A percentile compares a stretch with the other conserved stretches of the same genome.
These are phyloP conservation scores for Trypanosoma avium DNA, from an alignment of 208 protist genomes.

Conservation along the genomic window DNA sequence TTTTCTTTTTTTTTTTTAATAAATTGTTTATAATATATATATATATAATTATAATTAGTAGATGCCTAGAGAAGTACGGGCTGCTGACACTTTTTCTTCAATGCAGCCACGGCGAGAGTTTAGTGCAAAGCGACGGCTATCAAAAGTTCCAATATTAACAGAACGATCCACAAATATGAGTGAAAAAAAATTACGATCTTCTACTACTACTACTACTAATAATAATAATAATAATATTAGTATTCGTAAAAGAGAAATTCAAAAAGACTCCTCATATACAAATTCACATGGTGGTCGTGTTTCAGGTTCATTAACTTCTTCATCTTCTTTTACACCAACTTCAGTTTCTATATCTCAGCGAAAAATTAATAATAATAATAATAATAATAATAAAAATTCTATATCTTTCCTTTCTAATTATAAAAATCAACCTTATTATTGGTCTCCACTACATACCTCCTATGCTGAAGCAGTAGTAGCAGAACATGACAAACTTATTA, in stretches of 20 bases:
- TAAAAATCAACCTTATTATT: slow-evolving; percentile 16
- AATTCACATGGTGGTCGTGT: too few species aligned
- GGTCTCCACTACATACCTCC: slow-evolving; percentile 22
- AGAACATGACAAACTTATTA: slow-evolving; percentile 17
- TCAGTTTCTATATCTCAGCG: too few species aligned
- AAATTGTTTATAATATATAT: neutral
- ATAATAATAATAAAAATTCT: neutral
- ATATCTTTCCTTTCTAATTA: too few species aligned
- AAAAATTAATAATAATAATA: neutral
- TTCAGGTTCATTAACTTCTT: neutral
- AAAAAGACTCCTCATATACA: too few species aligned
- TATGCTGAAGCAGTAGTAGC: neutral
- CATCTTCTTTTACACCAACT: neutral
- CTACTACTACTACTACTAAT: too few species aligned
- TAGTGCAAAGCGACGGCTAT: neutral
- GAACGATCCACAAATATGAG: neutral
- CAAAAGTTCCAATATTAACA: neutral
- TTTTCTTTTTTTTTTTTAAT: slow-evolving; percentile 1
- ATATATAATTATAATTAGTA: neutral
- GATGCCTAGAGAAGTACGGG: neutral
- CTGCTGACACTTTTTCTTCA: neutral
- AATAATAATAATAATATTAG: too few species aligned
- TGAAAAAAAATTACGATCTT: neutral
- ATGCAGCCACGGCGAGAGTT: neutral
- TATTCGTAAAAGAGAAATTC: too few species aligned